Evolutionary conservation across 75 land plant species (phyloP).

Genomic region (Sequoiadendron giganteum): DNA sequence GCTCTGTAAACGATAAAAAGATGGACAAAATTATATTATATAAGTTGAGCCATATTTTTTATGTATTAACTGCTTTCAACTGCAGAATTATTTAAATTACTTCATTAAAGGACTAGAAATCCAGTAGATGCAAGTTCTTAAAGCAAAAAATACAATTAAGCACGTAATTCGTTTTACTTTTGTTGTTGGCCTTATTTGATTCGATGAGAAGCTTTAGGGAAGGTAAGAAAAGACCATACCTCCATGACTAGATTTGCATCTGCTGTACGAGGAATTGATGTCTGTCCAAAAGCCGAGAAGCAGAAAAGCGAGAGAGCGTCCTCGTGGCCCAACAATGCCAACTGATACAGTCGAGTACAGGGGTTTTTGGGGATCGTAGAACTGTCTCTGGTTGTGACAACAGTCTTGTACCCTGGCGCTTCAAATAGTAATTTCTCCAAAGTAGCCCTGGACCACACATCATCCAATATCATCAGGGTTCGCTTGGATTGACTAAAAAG

Average conservation of each 20-base stretch:
- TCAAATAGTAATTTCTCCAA: background rate
- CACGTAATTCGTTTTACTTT: too few relatives aligned
- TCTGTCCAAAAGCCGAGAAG: slow-evolving; percentile 40
- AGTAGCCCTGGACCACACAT: background rate
- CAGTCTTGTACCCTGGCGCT: background rate
- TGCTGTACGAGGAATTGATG: slow-evolving; percentile 26
- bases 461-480: slow-evolving; percentile 5
- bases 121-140: too few relatives aligned
- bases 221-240: slow-evolving; percentile 16
- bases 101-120: too few relatives aligned
- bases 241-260: slow-evolving; percentile 43
- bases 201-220: too few relatives aligned
- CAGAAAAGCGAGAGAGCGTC: slow-evolving; percentile 57
- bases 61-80: too few relatives aligned
- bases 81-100: too few relatives aligned
- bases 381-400: slow-evolving; percentile 6
- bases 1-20: too few relatives aligned
- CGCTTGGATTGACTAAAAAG: too few relatives aligned
- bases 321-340: slow-evolving; percentile 31
- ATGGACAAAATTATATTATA: too few relatives aligned
- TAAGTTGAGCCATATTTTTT: too few relatives aligned
- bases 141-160: too few relatives aligned
- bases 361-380: background rate
- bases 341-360: background rate
- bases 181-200: too few relatives aligned